These are phyloP conservation scores for Debaryomycetaceae sp. DNA, from an alignment of 1,139 yeast species.

Conservation along the genomic window DNA sequence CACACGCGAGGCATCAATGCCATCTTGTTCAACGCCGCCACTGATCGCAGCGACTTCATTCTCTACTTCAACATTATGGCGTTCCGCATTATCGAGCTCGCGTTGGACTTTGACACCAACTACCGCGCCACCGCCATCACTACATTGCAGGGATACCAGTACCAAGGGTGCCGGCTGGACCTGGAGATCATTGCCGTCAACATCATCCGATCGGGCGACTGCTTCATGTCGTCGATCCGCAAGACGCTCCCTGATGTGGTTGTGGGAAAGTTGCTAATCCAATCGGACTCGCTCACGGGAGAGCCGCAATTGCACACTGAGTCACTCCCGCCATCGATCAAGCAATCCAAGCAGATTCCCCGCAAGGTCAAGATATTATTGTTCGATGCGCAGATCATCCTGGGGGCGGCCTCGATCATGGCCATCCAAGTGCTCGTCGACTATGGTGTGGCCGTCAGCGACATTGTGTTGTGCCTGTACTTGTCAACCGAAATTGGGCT, in stretches of 20 bases:
- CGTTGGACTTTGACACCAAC: conserved; percentile 46
- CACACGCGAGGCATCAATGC: conserved; percentile 75
- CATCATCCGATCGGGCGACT: conserved; percentile 87
- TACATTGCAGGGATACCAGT: conserved; percentile 32
- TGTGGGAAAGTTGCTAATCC: conserved; percentile 80
- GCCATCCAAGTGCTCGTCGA: conserved; percentile 84
- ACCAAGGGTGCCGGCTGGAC: conserved; percentile 40
- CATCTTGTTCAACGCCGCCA: conserved; percentile 51
- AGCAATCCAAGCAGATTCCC: conserved; percentile 33
- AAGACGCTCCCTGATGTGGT: conserved; percentile 73
- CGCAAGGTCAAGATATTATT: conserved; percentile 52
- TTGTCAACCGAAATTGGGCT: conserved; percentile 79
- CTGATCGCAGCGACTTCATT: conserved; percentile 71
- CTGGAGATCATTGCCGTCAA: conserved; percentile 62
- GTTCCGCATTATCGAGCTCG: conserved; percentile 59
- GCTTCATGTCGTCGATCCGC: conserved; percentile 75
- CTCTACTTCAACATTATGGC: conserved; percentile 84
- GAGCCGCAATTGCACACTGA: conserved; percentile 89
- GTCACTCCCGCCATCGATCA: conserved; percentile 38
- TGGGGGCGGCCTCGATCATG: conserved; percentile 95
- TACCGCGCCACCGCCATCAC: conserved; percentile 26
- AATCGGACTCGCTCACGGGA: conserved; percentile 83
- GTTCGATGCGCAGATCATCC: conserved; percentile 81
- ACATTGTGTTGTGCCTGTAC: conserved; percentile 68
- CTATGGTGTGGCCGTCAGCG: conserved; percentile 61